Evolutionary conservation across 495 filamentous ascomycete genomes (phyloP).

Genomic region (Aspergillus asperescens): DNA sequence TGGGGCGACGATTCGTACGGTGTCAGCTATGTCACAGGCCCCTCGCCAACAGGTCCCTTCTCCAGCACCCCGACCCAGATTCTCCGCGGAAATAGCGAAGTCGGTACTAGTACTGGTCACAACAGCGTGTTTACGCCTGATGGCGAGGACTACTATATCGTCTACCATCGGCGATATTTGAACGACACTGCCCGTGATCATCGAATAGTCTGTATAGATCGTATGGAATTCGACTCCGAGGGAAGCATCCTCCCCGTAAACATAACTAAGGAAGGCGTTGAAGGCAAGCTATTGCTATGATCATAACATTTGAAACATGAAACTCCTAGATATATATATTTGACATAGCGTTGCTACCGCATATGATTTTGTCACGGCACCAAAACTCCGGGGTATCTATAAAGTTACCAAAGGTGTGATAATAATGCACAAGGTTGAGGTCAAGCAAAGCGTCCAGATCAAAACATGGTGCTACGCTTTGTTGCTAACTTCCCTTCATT

Average conservation of each 20-base stretch:
- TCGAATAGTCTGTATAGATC: slow-evolving; percentile 43
- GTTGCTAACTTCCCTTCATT: slow-evolving; percentile 39
- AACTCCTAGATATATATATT: slow-evolving; percentile 1
- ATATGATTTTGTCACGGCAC: slow-evolving; percentile 3
- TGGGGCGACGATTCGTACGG: slow-evolving; percentile 44
- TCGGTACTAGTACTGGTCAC: slow-evolving; percentile 40
- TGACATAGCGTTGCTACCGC: neutral
- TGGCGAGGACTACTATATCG: slow-evolving; percentile 45
- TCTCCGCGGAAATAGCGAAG: slow-evolving; percentile 31
- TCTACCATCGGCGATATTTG: slow-evolving; percentile 43
- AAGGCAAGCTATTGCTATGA: slow-evolving; percentile 13
- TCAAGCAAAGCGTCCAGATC: slow-evolving; percentile 7
- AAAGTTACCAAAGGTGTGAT: neutral
- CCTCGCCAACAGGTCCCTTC: slow-evolving; percentile 42
- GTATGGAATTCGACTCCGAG: slow-evolving; percentile 41
- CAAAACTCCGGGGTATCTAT: slow-evolving; percentile 13
- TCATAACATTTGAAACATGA: neutral
- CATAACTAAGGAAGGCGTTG: slow-evolving; percentile 36
- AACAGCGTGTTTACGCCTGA: slow-evolving; percentile 40
- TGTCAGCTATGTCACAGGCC: slow-evolving; percentile 41
- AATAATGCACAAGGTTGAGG: neutral
- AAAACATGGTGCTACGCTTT: slow-evolving; percentile 53
- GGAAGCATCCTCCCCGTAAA: slow-evolving; percentile 37
- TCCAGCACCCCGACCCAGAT: slow-evolving; percentile 30
- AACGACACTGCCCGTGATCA: slow-evolving; percentile 40